These are phyloP conservation scores for Polychytrium aggregatum DNA, from an alignment of 192 early-diverging fungal species.

Conservation along the genomic window DNA sequence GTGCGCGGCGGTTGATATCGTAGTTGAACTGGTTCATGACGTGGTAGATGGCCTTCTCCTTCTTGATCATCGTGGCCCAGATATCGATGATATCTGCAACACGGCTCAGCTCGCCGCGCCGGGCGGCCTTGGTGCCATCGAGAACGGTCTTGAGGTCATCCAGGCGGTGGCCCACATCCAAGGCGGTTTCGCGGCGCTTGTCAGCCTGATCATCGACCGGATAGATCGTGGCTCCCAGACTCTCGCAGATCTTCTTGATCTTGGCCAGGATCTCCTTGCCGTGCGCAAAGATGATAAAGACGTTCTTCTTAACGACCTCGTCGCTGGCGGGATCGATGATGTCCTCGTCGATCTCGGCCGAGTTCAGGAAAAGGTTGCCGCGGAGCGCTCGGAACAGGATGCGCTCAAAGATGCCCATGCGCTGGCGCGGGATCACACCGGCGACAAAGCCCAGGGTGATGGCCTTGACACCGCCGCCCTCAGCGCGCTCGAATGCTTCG, in stretches of 20 bases:
- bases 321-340: slow-evolving; percentile 86
- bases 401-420: slow-evolving; percentile 83
- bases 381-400: slow-evolving; percentile 94
- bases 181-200: slow-evolving; percentile 69
- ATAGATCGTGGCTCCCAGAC: slow-evolving; percentile 91
- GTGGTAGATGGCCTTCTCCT: slow-evolving; percentile 97
- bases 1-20: slow-evolving; percentile 80
- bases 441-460: slow-evolving; percentile 65
- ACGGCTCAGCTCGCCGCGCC: slow-evolving; percentile 69
- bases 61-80: slow-evolving; percentile 86
- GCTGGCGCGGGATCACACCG: slow-evolving; percentile 79
- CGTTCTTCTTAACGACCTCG: slow-evolving; percentile 84
- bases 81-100: slow-evolving; percentile 76
- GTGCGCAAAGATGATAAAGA: slow-evolving; percentile 98
- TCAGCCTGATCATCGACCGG: slow-evolving; percentile 71
- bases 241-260: slow-evolving; percentile 88
- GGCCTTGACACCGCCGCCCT: slow-evolving; percentile 4
- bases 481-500: slow-evolving; percentile 19
- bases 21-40: slow-evolving; percentile 94
- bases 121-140: slow-evolving; percentile 72
- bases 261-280: slow-evolving; percentile 81
- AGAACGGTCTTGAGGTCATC: slow-evolving; percentile 83
- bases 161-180: slow-evolving; percentile 71
- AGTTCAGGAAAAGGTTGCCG: slow-evolving; percentile 94
- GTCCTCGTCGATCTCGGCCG: slow-evolving; percentile 89